Conservation (phyloP, 106 monocot species). For the Agapanthus africanus region DNA sequence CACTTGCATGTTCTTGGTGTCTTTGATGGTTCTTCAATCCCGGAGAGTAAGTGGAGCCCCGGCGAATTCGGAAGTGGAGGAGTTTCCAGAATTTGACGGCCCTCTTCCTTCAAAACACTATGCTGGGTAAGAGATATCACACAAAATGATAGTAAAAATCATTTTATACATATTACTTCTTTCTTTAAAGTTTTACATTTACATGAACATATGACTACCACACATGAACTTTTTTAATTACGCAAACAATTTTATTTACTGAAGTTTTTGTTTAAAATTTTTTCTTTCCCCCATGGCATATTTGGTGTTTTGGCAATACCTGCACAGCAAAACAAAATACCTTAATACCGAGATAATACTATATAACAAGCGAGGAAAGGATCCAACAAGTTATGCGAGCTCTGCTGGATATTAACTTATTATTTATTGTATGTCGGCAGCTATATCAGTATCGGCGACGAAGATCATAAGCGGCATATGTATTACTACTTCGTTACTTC, state of each 20-base stretch:
- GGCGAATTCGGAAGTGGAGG: slow-evolving; percentile 20
- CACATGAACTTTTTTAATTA: neutral
- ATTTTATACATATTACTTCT: no score
- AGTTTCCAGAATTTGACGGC: slow-evolving; percentile 38
- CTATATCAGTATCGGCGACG: slow-evolving; percentile 33
- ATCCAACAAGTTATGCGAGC: neutral
- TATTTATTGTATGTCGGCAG: slow-evolving; percentile 17
- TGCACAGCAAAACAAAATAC: neutral
- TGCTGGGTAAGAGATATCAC: slow-evolving; percentile 26
- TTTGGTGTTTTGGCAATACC: neutral
- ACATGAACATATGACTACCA: no score
- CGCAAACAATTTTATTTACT: neutral
- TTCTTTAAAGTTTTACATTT: no score
- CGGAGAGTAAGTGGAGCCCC: slow-evolving; percentile 9
- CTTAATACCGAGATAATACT: neutral
- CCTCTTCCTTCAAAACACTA: slow-evolving; percentile 46
- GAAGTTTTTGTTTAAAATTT: neutral
- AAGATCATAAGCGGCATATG: slow-evolving; percentile 21
- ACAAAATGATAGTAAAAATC: neutral
- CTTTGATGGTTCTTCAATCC: neutral
- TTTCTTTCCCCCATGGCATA: no score
- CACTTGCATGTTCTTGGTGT: neutral
- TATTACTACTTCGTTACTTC: slow-evolving; percentile 59
- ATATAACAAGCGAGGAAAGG: no score
- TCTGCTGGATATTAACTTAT: neutral